A percentile compares a stretch with the other conserved stretches of the same genome.
Conservation (phyloP, 2,329 filamentous ascomycete genomes). For the Leptographium flavum region DNA sequence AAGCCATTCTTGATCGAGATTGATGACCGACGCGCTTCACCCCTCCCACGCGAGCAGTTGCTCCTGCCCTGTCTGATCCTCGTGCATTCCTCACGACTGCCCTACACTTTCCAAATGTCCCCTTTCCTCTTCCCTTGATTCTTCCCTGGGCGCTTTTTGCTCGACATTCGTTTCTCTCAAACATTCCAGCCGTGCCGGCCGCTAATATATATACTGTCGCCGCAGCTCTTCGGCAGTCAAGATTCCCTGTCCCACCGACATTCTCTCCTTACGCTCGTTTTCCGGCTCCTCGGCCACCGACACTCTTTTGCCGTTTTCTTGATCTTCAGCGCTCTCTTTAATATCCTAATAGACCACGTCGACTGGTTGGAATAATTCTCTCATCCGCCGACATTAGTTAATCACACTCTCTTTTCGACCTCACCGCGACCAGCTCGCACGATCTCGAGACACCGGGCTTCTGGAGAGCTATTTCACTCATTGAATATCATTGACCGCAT, state of each 20-base stretch:
- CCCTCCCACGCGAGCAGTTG: too few relatives aligned
- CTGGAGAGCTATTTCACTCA: conserved; percentile 33
- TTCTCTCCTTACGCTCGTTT: conserved; percentile 14
- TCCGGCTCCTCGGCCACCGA: conserved; percentile 36
- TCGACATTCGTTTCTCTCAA: not conserved
- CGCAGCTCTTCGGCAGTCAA: conserved; percentile 25
- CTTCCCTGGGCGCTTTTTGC: not conserved
- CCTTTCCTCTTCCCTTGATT: not conserved
- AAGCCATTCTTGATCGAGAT: too few relatives aligned
- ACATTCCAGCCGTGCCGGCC: not conserved
- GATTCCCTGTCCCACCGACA: conserved; percentile 16
- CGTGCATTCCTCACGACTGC: too few relatives aligned
- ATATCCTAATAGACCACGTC: conserved; percentile 35
- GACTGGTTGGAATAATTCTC: conserved; percentile 22
- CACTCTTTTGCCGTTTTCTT: conserved; percentile 36
- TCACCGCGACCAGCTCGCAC: conserved; percentile 3
- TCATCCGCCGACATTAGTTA: conserved; percentile 9
- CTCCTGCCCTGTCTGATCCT: not conserved
- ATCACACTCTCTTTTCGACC: conserved; percentile 14
- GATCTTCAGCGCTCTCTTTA: conserved; percentile 42
- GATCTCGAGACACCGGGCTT: conserved; percentile 17
- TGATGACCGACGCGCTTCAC: too few relatives aligned
- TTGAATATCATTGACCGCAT: conserved; percentile 17
- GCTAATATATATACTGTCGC: conserved; percentile 13
- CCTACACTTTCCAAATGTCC: too few relatives aligned